phyloP scores from a whole-genome alignment of 2,329 filamentous ascomycete species.

The Didymellaceae sp. region DNA sequence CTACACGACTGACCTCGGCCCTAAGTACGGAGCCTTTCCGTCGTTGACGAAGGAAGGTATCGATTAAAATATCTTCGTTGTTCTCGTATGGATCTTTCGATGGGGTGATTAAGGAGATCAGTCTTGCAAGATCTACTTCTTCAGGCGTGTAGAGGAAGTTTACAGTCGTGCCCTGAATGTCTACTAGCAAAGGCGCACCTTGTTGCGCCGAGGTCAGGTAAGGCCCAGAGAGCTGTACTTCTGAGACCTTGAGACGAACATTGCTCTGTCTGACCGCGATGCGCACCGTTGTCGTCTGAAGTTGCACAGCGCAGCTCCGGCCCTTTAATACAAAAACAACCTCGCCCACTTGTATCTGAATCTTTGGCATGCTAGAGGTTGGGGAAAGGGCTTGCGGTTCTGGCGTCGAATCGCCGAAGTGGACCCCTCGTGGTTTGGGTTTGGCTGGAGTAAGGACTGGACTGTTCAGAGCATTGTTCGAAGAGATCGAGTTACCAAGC shows the following conservation, averaged over 20 bases:
- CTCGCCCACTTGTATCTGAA: constrained; percentile 79
- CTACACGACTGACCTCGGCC: constrained; percentile 69
- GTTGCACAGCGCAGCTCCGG: constrained; percentile 73
- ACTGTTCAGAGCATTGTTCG: constrained; percentile 63
- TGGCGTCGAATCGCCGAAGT: constrained; percentile 60
- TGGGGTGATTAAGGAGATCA: constrained; percentile 86
- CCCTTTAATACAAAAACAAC: constrained; percentile 78
- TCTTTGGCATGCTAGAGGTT: constrained; percentile 58
- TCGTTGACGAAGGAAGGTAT: constrained; percentile 85
- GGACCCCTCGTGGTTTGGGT: constrained; percentile 57
- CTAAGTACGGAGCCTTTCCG: constrained; percentile 84
- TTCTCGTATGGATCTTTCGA: constrained; percentile 89
- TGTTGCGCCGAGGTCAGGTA: constrained; percentile 61
- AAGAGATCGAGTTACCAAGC: constrained; percentile 82
- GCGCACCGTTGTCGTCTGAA: constrained; percentile 84
- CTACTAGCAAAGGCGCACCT: constrained; percentile 67
- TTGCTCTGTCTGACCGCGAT: constrained; percentile 76
- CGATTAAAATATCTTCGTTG: constrained; percentile 92
- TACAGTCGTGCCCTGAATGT: constrained; percentile 69
- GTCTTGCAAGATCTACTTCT: constrained; percentile 78
- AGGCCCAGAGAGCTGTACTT: constrained; percentile 76
- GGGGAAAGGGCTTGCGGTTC: constrained; percentile 20
- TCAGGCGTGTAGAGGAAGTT: constrained; percentile 76
- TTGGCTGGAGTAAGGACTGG: constrained; percentile 41
- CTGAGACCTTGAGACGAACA: constrained; percentile 75